Conservation (phyloP, 257 asterid genomes). For the Primulina huaijiensis region DNA sequence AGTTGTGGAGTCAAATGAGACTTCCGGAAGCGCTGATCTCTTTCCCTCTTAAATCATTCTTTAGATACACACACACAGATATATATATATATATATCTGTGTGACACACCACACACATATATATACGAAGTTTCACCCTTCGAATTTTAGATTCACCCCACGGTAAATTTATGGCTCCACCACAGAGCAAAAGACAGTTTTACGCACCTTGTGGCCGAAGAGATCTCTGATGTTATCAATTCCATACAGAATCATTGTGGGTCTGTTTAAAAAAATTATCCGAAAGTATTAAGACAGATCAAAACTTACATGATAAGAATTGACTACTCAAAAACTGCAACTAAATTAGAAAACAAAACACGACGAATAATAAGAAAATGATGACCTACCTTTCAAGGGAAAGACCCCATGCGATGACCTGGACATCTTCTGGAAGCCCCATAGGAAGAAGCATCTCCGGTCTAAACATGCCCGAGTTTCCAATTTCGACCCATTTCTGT, state of each 20-base stretch:
- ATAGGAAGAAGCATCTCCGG: constrained; percentile 97
- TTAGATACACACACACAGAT: too few relatives aligned
- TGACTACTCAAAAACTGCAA: background rate
- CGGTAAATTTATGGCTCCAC: background rate
- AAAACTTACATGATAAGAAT: too few relatives aligned
- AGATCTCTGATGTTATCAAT: constrained; percentile 92
- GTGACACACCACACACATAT: too few relatives aligned
- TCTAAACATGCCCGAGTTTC: constrained; percentile 98
- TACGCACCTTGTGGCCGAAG: constrained; percentile 83
- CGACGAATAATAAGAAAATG: background rate
- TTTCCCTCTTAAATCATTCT: background rate
- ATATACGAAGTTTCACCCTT: background rate
- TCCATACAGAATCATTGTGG: constrained; percentile 93
- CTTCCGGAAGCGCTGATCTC: background rate
- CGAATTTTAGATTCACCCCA: background rate
- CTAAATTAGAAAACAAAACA: background rate
- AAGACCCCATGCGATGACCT: constrained; percentile 98
- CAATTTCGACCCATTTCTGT: constrained; percentile 93
- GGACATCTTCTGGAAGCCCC: constrained; percentile 97
- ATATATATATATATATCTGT: too few relatives aligned
- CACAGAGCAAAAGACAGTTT: background rate
- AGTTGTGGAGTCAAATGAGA: background rate
- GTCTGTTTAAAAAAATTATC: constrained; percentile 41
- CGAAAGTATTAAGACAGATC: background rate
- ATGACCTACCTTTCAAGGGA: constrained; percentile 81